Conservation (phyloP, 1,284 basidiomycete species). For the Singerocomus rubriflavus region DNA sequence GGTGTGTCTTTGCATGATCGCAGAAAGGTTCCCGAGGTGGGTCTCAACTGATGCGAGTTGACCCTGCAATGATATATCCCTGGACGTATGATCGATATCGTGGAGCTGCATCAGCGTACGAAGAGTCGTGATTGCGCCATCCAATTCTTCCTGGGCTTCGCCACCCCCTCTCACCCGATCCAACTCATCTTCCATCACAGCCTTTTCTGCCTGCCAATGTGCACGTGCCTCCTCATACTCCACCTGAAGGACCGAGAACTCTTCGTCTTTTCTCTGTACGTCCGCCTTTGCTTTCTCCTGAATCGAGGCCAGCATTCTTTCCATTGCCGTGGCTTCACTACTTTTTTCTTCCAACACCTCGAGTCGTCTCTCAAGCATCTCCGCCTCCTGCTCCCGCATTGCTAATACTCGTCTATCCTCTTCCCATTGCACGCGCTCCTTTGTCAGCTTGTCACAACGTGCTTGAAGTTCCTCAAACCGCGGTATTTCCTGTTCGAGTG, state of each 20-base stretch:
- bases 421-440: slow-evolving; percentile 53
- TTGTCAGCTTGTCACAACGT: slow-evolving; percentile 49
- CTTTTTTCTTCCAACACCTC: slow-evolving; percentile 46
- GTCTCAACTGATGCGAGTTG: slow-evolving; percentile 49
- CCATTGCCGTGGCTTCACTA: slow-evolving; percentile 41
- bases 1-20: slow-evolving; percentile 47
- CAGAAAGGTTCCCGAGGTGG: slow-evolving; percentile 54
- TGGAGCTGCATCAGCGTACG: slow-evolving; percentile 51
- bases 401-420: slow-evolving; percentile 48
- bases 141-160: slow-evolving; percentile 47
- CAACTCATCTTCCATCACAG: slow-evolving; percentile 50
- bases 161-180: slow-evolving; percentile 30
- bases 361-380: slow-evolving; percentile 43
- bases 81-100: slow-evolving; percentile 49
- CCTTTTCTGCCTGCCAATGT: slow-evolving; percentile 53
- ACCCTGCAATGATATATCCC: slow-evolving; percentile 50
- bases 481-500: slow-evolving; percentile 59
- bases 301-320: slow-evolving; percentile 37
- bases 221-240: slow-evolving; percentile 54
- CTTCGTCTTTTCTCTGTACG: slow-evolving; percentile 46
- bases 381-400: slow-evolving; percentile 42
- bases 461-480: slow-evolving; percentile 51
- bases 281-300: slow-evolving; percentile 33
- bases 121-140: slow-evolving; percentile 45
- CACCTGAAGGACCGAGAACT: slow-evolving; percentile 47